Conservation (phyloP, 345 rosid genomes). For the Eucalyptus sideroxylon region DNA sequence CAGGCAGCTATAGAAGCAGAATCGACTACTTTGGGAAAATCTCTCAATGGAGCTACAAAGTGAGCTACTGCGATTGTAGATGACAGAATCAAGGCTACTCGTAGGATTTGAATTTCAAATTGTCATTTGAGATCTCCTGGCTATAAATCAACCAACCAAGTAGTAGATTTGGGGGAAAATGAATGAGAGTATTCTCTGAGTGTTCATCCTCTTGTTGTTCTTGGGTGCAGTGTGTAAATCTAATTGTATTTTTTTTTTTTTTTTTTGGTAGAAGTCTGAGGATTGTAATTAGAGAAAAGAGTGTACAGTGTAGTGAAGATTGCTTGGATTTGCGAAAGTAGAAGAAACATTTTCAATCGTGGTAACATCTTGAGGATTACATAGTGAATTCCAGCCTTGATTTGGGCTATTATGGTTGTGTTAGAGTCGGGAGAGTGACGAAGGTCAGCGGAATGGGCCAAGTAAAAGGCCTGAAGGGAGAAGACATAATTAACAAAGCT, state of each 20-base stretch:
- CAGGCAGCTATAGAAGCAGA: fast-evolving
- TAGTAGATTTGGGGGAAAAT: background rate
- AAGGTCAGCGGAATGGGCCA: no score
- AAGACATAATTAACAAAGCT: background rate
- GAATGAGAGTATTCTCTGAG: background rate
- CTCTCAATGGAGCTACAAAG: background rate
- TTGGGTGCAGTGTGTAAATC: background rate
- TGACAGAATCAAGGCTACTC: background rate
- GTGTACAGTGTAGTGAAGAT: background rate
- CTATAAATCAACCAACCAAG: background rate
- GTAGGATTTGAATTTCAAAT: no score
- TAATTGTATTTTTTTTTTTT: background rate
- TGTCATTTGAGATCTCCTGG: background rate
- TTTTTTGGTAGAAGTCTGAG: fast-evolving
- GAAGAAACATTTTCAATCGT: background rate
- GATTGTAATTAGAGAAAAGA: background rate
- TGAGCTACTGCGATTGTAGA: background rate
- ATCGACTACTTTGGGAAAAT: background rate
- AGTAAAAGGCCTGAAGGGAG: no score
- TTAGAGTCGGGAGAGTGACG: no score
- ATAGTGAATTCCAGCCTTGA: background rate
- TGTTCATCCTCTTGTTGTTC: background rate
- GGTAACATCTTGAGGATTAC: fast-evolving
- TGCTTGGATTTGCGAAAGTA: background rate
- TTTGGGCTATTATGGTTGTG: no score